Evolutionary conservation across 805 yeast species (phyloP), one percentile per base, ranked within the genome.

Genomic region (Sugiyamaella lignohabitans): DNA sequence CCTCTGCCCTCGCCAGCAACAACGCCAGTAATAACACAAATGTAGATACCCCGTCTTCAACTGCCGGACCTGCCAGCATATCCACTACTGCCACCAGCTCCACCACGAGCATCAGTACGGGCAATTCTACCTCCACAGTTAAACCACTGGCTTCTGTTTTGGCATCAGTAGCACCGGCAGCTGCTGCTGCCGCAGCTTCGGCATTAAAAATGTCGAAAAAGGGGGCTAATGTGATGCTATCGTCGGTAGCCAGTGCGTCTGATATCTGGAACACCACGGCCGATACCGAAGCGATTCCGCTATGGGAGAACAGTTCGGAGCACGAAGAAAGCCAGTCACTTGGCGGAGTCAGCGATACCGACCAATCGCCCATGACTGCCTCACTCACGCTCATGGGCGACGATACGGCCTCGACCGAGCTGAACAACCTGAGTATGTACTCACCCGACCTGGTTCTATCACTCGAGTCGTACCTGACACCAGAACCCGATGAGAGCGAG

Each of bases 401-500:
- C n/a, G 36, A 40, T 8, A 40, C 20, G 10, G 5, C 38, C 10
- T 35, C 20, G 21, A 35, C 24, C 14, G 42, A 44, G 19, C 29
- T 34, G 1, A 40, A 44, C 37, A 23, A 40, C 11, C 37, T 22
- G 17, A 40, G 30, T 19, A 23, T 23, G 11, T 35, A 35, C 11
- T 35, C 38, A 30, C 42, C 37, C 11, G 45, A 48, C 22, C 42
- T 40, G 27, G 47, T 41, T 5, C 23, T 46, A 18, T 41, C 47
- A 16, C 47, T 55, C 18, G 59, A 55, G 30, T 45, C 50, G 20
- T 55, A 55, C 38, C 46, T 57, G 27, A 53, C 59, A 8, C 59
- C 59, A 14, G 60, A 52, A 34, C 50, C 53, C 29, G 56, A 53
- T 17, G 52, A 51, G 11, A 29, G 43, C 10, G 45, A 37, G 16